Conservation (phyloP, 1,139 yeast genomes). For the Geotrichum reessii region DNA sequence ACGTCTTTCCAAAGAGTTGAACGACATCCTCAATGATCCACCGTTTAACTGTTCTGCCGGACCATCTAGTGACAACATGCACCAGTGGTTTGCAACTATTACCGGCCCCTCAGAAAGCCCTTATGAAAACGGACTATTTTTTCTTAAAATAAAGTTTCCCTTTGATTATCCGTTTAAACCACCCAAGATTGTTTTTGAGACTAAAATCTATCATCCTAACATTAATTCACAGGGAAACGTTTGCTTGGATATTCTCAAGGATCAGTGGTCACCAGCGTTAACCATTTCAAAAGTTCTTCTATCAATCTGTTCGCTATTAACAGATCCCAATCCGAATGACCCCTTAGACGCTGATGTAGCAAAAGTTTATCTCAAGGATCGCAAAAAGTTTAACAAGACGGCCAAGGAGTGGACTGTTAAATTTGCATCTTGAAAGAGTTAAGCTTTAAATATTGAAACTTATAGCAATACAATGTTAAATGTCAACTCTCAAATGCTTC, state of each 20-base stretch:
- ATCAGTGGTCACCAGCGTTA: slow-evolving; percentile 87
- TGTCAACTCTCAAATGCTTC: background rate
- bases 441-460: background rate
- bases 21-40: slow-evolving; percentile 86
- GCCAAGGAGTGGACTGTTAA: slow-evolving; percentile 99
- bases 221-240: slow-evolving; percentile 83
- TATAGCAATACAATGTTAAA: background rate
- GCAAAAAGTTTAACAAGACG: slow-evolving; percentile 90
- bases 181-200: slow-evolving; percentile 84
- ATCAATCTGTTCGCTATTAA: slow-evolving; percentile 81
- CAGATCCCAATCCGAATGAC: slow-evolving; percentile 98
- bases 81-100: slow-evolving; percentile 95
- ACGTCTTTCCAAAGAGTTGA: slow-evolving; percentile 91
- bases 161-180: slow-evolving; percentile 94
- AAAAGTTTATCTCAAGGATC: slow-evolving; percentile 89
- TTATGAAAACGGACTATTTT: slow-evolving; percentile 88
- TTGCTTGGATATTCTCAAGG: slow-evolving; percentile 77
- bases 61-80: slow-evolving; percentile 92
- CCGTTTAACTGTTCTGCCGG: slow-evolving; percentile 99
- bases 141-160: slow-evolving; percentile 86
- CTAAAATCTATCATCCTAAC: slow-evolving; percentile 86
- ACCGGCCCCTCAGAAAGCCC: slow-evolving; percentile 95
- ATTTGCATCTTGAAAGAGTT: slow-evolving; percentile 64
- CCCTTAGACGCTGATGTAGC: slow-evolving; percentile 98
- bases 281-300: slow-evolving; percentile 83